phyloP scores from a whole-genome alignment of 2,329 filamentous ascomycete species.

The Nothomitra cinnamomea region DNA sequence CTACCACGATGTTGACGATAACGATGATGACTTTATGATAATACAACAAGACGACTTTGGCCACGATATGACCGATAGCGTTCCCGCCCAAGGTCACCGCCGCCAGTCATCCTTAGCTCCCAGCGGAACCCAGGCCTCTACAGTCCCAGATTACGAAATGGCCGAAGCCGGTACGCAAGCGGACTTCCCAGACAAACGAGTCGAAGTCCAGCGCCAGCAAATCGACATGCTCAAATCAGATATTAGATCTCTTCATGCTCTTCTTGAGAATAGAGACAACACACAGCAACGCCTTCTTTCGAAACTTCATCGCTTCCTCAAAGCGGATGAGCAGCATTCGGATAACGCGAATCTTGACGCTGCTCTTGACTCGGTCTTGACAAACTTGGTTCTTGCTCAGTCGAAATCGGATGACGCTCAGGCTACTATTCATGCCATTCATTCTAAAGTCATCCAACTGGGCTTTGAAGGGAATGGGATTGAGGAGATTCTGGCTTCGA shows the following conservation, averaged over 20 bases:
- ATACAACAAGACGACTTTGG: slow-evolving; percentile 11
- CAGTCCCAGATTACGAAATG: neutral
- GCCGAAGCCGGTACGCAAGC: neutral
- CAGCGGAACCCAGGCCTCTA: neutral
- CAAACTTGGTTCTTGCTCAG: neutral
- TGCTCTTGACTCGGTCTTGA: slow-evolving; percentile 5
- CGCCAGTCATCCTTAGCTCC: slow-evolving; percentile 11
- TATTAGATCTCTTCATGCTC: neutral
- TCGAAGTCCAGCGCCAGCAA: neutral
- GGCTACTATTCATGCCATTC: neutral
- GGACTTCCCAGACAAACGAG: neutral
- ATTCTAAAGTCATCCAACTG: neutral
- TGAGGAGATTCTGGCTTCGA: slow-evolving; percentile 6
- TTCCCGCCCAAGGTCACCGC: neutral
- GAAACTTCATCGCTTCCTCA: neutral
- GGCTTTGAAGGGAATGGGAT: slow-evolving; percentile 4
- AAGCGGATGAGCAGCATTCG: neutral
- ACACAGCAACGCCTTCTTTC: neutral
- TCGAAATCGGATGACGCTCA: slow-evolving; percentile 2
- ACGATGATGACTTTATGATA: slow-evolving; percentile 12
- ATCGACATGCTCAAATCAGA: neutral
- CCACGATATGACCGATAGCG: slow-evolving; percentile 6
- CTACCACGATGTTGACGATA: slow-evolving; percentile 9
- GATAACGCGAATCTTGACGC: neutral
- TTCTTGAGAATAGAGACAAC: neutral